Conservation (phyloP, 1,139 yeast genomes). For the Geotrichum carabidarum region DNA sequence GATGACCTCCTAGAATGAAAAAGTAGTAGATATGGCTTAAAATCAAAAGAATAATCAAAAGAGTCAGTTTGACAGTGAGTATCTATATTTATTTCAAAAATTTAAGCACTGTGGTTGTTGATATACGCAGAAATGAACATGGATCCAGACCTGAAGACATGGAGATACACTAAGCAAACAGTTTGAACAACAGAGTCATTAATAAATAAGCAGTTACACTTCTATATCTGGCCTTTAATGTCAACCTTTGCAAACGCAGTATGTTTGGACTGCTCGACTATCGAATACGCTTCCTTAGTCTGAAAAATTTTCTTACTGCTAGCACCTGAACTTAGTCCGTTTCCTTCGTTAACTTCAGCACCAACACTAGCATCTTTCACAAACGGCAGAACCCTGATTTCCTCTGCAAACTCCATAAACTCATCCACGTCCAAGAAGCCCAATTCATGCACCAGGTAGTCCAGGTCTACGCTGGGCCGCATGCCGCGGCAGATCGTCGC, state of each 20-base stretch:
- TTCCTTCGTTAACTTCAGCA: constrained; percentile 9
- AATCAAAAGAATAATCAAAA: not conserved
- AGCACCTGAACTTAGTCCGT: not conserved
- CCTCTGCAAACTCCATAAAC: constrained; percentile 42
- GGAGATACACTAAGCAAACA: no score
- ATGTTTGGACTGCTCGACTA: constrained; percentile 42
- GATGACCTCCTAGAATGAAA: not conserved
- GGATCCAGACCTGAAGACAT: no score
- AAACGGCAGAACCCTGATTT: constrained; percentile 41
- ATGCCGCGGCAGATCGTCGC: constrained; percentile 56
- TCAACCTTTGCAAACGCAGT: constrained; percentile 60
- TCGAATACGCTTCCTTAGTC: constrained; percentile 45
- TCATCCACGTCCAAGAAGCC: constrained; percentile 41
- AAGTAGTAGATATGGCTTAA: not conserved
- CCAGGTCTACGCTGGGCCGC: constrained; percentile 47
- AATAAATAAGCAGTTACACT: no score
- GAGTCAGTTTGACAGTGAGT: no score
- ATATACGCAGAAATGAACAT: no score
- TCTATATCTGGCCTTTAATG: constrained; percentile 77
- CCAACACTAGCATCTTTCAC: constrained; percentile 28
- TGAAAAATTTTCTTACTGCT: constrained; percentile 31
- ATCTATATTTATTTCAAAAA: no score
- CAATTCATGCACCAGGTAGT: constrained; percentile 47
- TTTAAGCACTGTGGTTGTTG: no score
- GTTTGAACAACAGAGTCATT: no score